Conservation (phyloP, 2,329 filamentous ascomycete genomes). For the Talaromyces sp. region DNA sequence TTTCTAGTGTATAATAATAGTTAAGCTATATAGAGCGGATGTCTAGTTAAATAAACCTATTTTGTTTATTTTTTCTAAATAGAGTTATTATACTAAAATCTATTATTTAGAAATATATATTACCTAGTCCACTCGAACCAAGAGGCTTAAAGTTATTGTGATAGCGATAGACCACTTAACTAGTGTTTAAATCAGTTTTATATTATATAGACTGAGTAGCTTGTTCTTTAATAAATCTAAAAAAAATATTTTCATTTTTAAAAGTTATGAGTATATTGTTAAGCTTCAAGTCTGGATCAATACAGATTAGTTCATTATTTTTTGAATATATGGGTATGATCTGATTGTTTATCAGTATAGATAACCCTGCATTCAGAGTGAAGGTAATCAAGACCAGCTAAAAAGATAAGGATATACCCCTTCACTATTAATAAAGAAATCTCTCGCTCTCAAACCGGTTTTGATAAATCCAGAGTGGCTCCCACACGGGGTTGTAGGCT, state of each 20-base stretch:
- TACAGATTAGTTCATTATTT: no score
- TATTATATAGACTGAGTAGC: constrained; percentile 29
- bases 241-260: constrained; percentile 19
- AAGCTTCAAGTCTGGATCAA: constrained; percentile 37
- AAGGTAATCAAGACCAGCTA: constrained; percentile 43
- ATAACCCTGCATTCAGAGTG: constrained; percentile 44
- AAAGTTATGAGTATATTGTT: constrained; percentile 46
- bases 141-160: constrained; percentile 30
- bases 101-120: constrained; percentile 26
- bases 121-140: constrained; percentile 3
- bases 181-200: constrained; percentile 26
- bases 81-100: constrained; percentile 34
- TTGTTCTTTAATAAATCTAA: constrained; percentile 27
- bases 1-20: constrained; percentile 24
- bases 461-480: constrained; percentile 39
- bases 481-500: constrained; percentile 38
- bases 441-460: constrained; percentile 27
- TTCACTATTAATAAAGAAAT: constrained; percentile 26
- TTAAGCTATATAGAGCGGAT: constrained; percentile 18
- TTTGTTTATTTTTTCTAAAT: constrained; percentile 26
- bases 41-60: constrained; percentile 28
- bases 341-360: constrained; percentile 34
- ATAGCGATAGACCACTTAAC: constrained; percentile 30
- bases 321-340: no score
- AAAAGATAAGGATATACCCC: constrained; percentile 40